Base-by-base conservation (phyloP, 2,329 filamentous ascomycete species). In the Gaeumannomyces tritici region DNA sequence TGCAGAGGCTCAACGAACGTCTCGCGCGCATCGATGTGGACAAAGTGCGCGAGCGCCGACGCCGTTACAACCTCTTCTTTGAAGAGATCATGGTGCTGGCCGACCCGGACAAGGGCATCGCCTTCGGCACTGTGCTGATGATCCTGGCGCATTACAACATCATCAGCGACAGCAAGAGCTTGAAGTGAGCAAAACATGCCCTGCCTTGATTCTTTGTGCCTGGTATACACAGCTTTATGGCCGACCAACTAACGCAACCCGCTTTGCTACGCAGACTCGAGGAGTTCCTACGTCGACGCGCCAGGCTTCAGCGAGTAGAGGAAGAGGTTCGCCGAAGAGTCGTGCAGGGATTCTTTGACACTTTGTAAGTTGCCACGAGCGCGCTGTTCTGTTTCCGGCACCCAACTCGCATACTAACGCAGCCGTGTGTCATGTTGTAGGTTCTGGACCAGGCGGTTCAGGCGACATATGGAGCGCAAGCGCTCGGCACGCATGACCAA, bases 131-230 rank as follows among this genome's bases (percentile, higher is more conserved):
- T 8, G 89, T 97, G 27, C 81, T 99, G 61, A 95, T 99, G 89
- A 96, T 96, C 64, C 80, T 99, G 63, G 93, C 96, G 42, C 95
- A 99, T 75, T 96, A 99, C 81, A 99, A 98, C 70, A 92, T 99
- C 70, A 99, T 99, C 73, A 96, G 89, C 68, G 95, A 99, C 75
- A 97, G 89, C 78, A 97, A 97, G 80, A 96, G 92, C 74, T 78
- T 99, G 71, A 88, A 51, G 42, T 51, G 42, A 51, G 42, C 24
- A 51, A 51, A 47, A 51, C 18, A 51, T 11, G n/a, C 42, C 18
- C 42, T 5, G 42, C n/a, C 42, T 11, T 51, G 21, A 3, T 11
- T 51, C 21, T 24, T 5, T 5, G 3, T 12, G 35, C 4, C 2
- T 15, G 33, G 8, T 35, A 15, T 35, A 5, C 4, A 18, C 35